Percentiles rank a stretch among this genome's conserved stretches.
These are phyloP conservation scores for Metarhizium brunneum DNA, from an alignment of 2,329 filamentous ascomycete genomes.

Conservation along the genomic window DNA sequence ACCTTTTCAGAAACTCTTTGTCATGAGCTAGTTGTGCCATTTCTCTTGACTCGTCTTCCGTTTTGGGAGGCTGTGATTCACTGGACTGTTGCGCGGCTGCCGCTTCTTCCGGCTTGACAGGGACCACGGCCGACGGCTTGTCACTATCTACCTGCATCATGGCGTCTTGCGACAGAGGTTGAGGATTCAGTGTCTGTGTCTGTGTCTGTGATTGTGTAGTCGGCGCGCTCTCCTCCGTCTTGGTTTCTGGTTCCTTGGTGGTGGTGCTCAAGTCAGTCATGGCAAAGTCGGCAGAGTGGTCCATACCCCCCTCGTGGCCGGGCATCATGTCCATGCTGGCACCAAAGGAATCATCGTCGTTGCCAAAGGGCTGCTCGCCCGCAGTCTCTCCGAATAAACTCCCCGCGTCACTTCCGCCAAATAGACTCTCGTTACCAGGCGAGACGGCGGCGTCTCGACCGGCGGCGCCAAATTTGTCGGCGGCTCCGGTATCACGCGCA, in stretches of 20 bases:
- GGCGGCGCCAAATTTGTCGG: constrained; percentile 13
- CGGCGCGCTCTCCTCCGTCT: not conserved
- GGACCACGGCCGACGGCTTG: not conserved
- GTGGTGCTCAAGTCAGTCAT: constrained; percentile 23
- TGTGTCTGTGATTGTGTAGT: not conserved
- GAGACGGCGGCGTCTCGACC: constrained; percentile 49
- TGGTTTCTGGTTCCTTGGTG: not conserved
- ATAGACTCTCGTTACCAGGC: constrained; percentile 70
- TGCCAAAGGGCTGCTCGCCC: constrained; percentile 55
- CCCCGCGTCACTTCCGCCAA: constrained; percentile 68
- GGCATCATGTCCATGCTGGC: constrained; percentile 55
- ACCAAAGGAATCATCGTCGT: constrained; percentile 79
- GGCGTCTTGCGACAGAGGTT: constrained; percentile 2
- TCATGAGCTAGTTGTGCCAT: constrained; percentile 3
- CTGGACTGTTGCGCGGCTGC: not conserved
- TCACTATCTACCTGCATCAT: constrained; percentile 11
- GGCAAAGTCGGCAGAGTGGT: constrained; percentile 33
- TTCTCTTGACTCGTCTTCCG: not conserved
- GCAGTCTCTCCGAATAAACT: constrained; percentile 78
- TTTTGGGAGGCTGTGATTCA: not conserved
- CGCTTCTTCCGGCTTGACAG: not conserved
- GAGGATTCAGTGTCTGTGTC: not conserved
- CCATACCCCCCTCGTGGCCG: constrained; percentile 29
- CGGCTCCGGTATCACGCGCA: constrained; percentile 4
- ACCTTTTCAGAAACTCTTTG: constrained; percentile 9